A percentile compares a stretch with the other conserved stretches of the same genome.
These are phyloP conservation scores for Penicillium lagena DNA, from an alignment of 495 filamentous ascomycete species.

Conservation along the genomic window DNA sequence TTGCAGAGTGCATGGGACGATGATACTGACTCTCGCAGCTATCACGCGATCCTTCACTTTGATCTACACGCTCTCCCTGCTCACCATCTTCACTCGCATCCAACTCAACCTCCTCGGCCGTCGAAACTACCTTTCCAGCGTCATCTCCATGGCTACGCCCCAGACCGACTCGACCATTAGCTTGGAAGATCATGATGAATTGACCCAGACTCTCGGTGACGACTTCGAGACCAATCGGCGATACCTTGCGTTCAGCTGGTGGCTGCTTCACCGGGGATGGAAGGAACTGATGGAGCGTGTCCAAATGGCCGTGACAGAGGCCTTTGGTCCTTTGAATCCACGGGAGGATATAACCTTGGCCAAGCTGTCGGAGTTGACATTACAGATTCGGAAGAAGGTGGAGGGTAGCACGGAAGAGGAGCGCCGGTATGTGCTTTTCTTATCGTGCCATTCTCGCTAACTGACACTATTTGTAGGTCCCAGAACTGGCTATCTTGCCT, in stretches of 20 bases:
- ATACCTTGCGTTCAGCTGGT: constrained; percentile 97
- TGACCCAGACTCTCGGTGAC: constrained; percentile 72
- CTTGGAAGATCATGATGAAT: constrained; percentile 81
- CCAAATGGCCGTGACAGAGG: constrained; percentile 70
- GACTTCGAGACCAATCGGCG: constrained; percentile 92
- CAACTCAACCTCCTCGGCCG: constrained; percentile 96
- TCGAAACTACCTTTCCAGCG: constrained; percentile 88
- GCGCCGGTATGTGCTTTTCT: constrained; percentile 43
- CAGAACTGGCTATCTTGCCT: constrained; percentile 77
- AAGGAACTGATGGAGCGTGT: constrained; percentile 73
- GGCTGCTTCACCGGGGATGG: constrained; percentile 91
- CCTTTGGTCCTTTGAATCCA: constrained; percentile 80
- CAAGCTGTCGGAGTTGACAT: constrained; percentile 66
- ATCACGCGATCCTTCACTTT: constrained; percentile 87
- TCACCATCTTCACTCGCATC: constrained; percentile 88
- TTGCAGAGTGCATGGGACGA: too few relatives aligned
- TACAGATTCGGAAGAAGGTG: constrained; percentile 74
- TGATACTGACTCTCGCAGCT: constrained; percentile 42
- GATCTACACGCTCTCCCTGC: constrained; percentile 81
- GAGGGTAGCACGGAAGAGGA: constrained; percentile 67
- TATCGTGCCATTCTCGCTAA: background rate
- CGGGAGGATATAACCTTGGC: constrained; percentile 79
- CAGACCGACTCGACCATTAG: constrained; percentile 59
- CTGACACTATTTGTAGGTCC: constrained; percentile 13
- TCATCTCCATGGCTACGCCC: constrained; percentile 76